Evolutionary conservation across 2,329 filamentous ascomycete species (phyloP).

Genomic region (Leptographium flavum): DNA sequence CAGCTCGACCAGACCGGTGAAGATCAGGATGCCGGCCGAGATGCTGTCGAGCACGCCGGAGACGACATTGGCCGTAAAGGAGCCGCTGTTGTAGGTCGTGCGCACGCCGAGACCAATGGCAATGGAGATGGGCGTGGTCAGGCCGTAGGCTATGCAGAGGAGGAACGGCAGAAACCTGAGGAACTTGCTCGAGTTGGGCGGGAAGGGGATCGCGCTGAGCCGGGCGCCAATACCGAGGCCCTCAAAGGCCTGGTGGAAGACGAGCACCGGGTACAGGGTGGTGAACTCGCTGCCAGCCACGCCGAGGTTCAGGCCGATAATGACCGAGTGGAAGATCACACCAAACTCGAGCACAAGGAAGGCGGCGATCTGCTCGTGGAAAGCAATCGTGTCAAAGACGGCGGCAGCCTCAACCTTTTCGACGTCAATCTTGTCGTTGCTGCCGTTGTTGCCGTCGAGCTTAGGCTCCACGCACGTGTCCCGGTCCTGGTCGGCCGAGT

Average conservation of each 20-base stretch:
- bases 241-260: conserved; percentile 91
- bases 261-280: conserved; percentile 49
- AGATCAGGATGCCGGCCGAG: conserved; percentile 81
- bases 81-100: conserved; percentile 44
- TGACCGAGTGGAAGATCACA: conserved; percentile 87
- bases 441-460: conserved; percentile 38
- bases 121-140: conserved; percentile 76
- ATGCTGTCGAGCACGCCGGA: conserved; percentile 87
- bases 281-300: conserved; percentile 41
- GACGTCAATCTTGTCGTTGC: conserved; percentile 65
- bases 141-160: conserved; percentile 55
- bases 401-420: conserved; percentile 17
- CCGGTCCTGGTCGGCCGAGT: conserved; percentile 62
- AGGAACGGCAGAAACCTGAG: conserved; percentile 63
- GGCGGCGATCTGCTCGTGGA: conserved; percentile 27
- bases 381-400: conserved; percentile 17
- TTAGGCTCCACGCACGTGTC: conserved; percentile 57
- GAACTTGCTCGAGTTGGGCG: conserved; percentile 48
- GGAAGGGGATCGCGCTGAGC: conserved; percentile 47
- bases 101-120: conserved; percentile 68
- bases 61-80: conserved; percentile 50
- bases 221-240: conserved; percentile 83
- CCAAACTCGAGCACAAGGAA: conserved; percentile 92
- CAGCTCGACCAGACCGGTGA: conserved; percentile 88
- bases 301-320: conserved; percentile 74